Conservation (phyloP, 257 asterid genomes). For the Fraxinus quadrangulata region DNA sequence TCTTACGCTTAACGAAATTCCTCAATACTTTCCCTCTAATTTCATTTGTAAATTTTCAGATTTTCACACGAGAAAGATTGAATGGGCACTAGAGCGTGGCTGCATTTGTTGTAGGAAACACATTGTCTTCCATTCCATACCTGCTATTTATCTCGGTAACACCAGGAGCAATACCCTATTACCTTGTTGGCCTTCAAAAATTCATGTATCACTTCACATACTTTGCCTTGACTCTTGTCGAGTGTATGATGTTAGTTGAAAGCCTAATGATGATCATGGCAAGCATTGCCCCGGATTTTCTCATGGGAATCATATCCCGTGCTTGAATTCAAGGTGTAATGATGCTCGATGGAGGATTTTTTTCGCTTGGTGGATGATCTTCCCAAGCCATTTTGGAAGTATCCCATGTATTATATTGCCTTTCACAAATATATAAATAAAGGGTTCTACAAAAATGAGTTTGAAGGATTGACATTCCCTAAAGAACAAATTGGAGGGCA, state of each 20-base stretch:
- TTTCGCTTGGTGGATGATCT: slow-evolving; percentile 48
- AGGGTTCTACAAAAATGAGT: slow-evolving; percentile 61
- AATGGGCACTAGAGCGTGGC: slow-evolving; percentile 54
- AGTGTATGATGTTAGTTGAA: not conserved
- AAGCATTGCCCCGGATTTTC: slow-evolving; percentile 45
- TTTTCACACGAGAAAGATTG: slow-evolving; percentile 54
- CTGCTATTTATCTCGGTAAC: no score
- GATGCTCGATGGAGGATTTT: slow-evolving; percentile 57
- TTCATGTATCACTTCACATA: slow-evolving; percentile 37
- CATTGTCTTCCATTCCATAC: no score
- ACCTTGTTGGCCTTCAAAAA: slow-evolving; percentile 26
- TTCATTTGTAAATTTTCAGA: slow-evolving; percentile 22
- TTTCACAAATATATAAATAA: slow-evolving; percentile 30
- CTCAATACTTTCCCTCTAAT: no score
- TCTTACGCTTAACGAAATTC: no score
- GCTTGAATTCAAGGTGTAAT: slow-evolving; percentile 60
- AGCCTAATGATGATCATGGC: slow-evolving; percentile 66
- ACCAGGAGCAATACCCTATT: slow-evolving; percentile 47
- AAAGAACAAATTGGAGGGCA: no score
- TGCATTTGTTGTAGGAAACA: slow-evolving; percentile 22
- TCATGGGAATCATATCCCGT: slow-evolving; percentile 57
- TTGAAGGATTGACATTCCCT: slow-evolving; percentile 39
- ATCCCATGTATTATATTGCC: slow-evolving; percentile 37
- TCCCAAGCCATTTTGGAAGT: slow-evolving; percentile 55
- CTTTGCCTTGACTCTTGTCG: slow-evolving; percentile 38